These are phyloP conservation scores for Metschnikowia vanudenii DNA, from an alignment of 805 yeast species.

Conservation along the genomic window DNA sequence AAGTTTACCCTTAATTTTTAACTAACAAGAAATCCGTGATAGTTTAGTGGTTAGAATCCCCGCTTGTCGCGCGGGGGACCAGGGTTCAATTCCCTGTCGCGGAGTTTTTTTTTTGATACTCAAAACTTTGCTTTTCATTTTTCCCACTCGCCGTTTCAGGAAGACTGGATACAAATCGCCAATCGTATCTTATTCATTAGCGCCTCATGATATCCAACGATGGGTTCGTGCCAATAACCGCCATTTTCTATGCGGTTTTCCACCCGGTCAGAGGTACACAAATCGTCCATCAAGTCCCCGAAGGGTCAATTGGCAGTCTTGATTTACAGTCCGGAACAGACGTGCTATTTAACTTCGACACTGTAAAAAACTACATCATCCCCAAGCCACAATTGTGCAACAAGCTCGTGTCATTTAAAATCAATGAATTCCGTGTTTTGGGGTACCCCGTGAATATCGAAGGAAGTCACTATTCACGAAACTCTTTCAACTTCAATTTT, in stretches of 20 bases:
- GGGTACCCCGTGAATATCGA: constrained; percentile 88
- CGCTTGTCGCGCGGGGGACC: constrained; percentile 27
- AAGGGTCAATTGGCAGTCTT: constrained; percentile 50
- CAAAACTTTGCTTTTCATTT: neutral
- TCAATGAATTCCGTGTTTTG: constrained; percentile 65
- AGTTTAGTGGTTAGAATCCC: too few relatives aligned
- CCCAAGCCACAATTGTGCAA: constrained; percentile 94
- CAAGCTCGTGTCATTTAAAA: constrained; percentile 69
- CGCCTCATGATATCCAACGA: constrained; percentile 34
- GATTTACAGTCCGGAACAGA: constrained; percentile 9
- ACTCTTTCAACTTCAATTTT: constrained; percentile 88
- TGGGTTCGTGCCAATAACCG: constrained; percentile 87
- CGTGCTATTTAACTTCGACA: constrained; percentile 68
- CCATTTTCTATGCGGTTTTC: constrained; percentile 86
- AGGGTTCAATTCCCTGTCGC: constrained; percentile 27
- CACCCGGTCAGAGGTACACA: constrained; percentile 96
- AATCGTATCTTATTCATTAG: neutral
- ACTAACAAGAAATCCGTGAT: too few relatives aligned
- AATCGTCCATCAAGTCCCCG: constrained; percentile 87
- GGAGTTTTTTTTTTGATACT: constrained; percentile 17
- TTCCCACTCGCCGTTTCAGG: neutral
- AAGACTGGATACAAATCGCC: too few relatives aligned
- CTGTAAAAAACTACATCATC: constrained; percentile 84
- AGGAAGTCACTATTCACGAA: constrained; percentile 76
- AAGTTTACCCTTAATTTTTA: too few relatives aligned